Base-by-base conservation (phyloP, 345 rosid genomes). In the Brassica cretica region DNA sequence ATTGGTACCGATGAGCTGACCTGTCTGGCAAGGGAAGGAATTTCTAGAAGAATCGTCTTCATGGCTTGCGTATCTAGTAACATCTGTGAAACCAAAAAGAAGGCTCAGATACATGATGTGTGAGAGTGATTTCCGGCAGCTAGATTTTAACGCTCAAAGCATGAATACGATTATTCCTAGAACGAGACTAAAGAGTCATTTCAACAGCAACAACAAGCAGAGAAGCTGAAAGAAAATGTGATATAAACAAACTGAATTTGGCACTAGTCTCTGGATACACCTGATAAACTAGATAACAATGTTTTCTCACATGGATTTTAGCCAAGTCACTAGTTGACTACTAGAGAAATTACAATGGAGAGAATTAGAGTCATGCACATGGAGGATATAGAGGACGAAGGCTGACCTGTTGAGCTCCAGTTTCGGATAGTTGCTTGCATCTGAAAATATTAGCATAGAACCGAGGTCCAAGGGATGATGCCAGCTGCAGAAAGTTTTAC, bases 401-500 rank as follows among this genome's bases (percentile, higher is more conserved):
- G 76, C 77, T 76, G 68, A 95, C 99, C 81, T 95, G 98, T 77
- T 95, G 97, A 68, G 99, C 98, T 87, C 98, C 99, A 72, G 99
- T 93, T 82, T 95, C 98, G 44, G 99, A 95, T 84, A 95, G 86
- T 44, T 93, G 94, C 80, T 87, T 95, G 89, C 99, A 95, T 85
- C 92, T 93, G 89, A 95, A 95, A 65, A 95, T 95, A 88, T 91
- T 93, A 82, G 85, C 82, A 75, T 86, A 95, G 86, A 95, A 95
- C 59, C 97, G 90, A 44, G 99, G 99, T 72, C 97, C 99, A 74
- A 93, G 93, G 15, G 98, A 95, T 76, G 99, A 95, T 68, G 97
- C 99, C 69, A 95, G 94, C 99, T 93, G 93, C 87, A 83, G 11
- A 82, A 58, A 77, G 66, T 24, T 30, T 16, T 49, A 8, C 8